Percentiles rank a stretch among this genome's conserved stretches.
Conservation (phyloP, 108 stramenopile genomes). For the Heterococcus sp. region DNA sequence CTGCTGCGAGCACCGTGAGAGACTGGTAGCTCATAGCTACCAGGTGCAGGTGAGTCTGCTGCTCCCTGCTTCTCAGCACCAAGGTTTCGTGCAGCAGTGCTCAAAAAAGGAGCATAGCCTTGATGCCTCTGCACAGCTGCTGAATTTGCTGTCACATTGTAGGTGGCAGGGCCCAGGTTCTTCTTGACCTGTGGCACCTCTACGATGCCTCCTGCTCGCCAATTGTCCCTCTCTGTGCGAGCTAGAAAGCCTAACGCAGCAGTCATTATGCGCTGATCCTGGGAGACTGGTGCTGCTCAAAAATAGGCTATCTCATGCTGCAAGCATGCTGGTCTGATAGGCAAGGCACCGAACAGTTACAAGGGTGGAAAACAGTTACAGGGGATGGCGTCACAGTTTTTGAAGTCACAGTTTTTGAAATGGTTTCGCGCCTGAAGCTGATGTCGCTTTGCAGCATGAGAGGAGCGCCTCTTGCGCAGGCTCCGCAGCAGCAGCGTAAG, state of each 20-base stretch:
- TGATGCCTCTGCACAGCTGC: background rate
- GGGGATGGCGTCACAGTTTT: no score
- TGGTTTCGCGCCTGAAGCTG: no score
- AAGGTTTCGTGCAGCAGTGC: slow-evolving; percentile 22
- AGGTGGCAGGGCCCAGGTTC: background rate
- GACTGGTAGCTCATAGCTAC: background rate
- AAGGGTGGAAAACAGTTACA: no score
- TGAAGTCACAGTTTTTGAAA: no score
- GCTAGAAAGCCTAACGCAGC: slow-evolving; percentile 29
- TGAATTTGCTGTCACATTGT: background rate
- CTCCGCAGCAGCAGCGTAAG: no score
- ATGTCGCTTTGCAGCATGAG: no score
- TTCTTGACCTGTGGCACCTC: background rate
- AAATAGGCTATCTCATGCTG: no score
- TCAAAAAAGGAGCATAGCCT: slow-evolving; percentile 38
- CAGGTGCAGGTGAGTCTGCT: slow-evolving; percentile 24
- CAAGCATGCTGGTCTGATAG: no score
- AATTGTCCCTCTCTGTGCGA: slow-evolving; percentile 29
- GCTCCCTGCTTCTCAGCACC: background rate
- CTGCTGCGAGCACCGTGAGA: background rate
- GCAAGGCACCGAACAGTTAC: no score
- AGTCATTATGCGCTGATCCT: no score
- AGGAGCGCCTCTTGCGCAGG: no score
- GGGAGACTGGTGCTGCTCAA: no score
- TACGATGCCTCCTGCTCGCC: slow-evolving; percentile 41